Evolutionary conservation across 78 protist genomes (phyloP).

Genomic region (Diacronema lutheri): DNA sequence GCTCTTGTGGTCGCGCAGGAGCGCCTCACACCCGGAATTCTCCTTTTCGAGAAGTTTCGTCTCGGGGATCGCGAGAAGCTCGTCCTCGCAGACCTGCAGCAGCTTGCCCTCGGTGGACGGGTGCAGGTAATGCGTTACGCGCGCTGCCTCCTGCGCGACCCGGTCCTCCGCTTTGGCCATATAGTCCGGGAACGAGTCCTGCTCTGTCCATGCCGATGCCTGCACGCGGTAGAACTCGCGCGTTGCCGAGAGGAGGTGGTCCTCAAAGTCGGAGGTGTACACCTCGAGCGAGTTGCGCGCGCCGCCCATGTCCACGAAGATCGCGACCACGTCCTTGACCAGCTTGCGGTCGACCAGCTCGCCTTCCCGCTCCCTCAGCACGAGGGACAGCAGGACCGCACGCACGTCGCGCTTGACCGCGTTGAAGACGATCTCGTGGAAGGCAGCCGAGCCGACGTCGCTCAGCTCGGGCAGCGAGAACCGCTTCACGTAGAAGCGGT

Average conservation of each 20-base stretch:
- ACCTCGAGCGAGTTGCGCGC: not conserved
- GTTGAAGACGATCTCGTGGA: constrained; percentile 33
- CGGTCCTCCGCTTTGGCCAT: constrained; percentile 15
- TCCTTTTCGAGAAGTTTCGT: constrained; percentile 25
- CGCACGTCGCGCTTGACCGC: constrained; percentile 40
- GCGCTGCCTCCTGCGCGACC: not conserved
- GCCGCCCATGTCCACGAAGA: constrained; percentile 29
- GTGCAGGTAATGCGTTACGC: constrained; percentile 43
- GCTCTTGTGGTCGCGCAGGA: constrained; percentile 30
- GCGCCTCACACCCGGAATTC: constrained; percentile 24
- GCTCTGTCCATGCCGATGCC: not conserved
- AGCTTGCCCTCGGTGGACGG: constrained; percentile 29
- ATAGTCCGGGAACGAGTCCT: constrained; percentile 23
- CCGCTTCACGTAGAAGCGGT: constrained; percentile 44
- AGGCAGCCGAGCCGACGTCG: constrained; percentile 16
- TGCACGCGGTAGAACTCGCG: not conserved
- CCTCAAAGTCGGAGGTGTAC: constrained; percentile 16
- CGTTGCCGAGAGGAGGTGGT: not conserved
- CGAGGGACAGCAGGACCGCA: constrained; percentile 10
- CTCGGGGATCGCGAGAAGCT: constrained; percentile 29
- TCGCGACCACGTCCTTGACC: constrained; percentile 26
- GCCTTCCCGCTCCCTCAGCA: constrained; percentile 38
- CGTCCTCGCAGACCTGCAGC: constrained; percentile 32
- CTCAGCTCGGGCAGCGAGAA: not conserved
- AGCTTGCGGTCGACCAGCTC: constrained; percentile 27